phyloP scores from a whole-genome alignment of 2,329 filamentous ascomycete genomes.

The Verticillium albo-atrum region DNA sequence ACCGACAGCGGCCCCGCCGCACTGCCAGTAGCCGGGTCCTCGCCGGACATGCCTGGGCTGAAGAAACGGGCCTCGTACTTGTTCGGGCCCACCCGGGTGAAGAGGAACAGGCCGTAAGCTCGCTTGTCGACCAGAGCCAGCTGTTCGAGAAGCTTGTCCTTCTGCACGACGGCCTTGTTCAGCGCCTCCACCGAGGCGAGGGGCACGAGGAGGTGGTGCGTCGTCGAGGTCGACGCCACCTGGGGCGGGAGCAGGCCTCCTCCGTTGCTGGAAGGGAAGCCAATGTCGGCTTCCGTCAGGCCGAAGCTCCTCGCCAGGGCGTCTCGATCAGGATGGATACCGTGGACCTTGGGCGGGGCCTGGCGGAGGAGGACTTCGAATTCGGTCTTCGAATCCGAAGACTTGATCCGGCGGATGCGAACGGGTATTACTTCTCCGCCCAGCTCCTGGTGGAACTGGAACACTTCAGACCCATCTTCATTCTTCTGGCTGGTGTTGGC shows the following conservation, averaged over 20 bases:
- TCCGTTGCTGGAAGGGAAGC: not conserved
- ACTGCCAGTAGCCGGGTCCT: conserved; percentile 17
- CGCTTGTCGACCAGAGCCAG: conserved; percentile 8
- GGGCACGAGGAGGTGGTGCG: conserved; percentile 12
- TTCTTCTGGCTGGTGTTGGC: not conserved
- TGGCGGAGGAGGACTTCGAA: conserved; percentile 9
- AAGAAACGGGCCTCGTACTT: conserved; percentile 15
- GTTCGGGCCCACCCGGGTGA: conserved; percentile 1
- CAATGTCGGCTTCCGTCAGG: conserved; percentile 4
- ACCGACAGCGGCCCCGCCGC: conserved; percentile 14
- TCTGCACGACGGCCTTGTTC: conserved; percentile 5
- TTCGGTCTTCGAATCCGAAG: not conserved
- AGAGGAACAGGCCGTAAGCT: conserved; percentile 11
- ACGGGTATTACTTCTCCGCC: conserved; percentile 7
- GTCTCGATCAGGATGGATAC: conserved; percentile 5
- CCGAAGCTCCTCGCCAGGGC: conserved; percentile 7
- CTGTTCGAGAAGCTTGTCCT: conserved; percentile 11
- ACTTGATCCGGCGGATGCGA: not conserved
- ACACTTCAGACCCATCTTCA: conserved; percentile 3
- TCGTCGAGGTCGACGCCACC: conserved; percentile 14
- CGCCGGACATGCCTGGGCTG: conserved; percentile 15
- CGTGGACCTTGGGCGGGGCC: conserved; percentile 8
- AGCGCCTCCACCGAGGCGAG: conserved; percentile 7
- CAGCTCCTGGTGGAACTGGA: conserved; percentile 8
- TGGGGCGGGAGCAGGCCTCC: conserved; percentile 5